A percentile compares a stretch with the other conserved stretches of the same genome.
These are phyloP conservation scores for Verbascum thapsus DNA, from an alignment of 257 asterid species.

Conservation along the genomic window DNA sequence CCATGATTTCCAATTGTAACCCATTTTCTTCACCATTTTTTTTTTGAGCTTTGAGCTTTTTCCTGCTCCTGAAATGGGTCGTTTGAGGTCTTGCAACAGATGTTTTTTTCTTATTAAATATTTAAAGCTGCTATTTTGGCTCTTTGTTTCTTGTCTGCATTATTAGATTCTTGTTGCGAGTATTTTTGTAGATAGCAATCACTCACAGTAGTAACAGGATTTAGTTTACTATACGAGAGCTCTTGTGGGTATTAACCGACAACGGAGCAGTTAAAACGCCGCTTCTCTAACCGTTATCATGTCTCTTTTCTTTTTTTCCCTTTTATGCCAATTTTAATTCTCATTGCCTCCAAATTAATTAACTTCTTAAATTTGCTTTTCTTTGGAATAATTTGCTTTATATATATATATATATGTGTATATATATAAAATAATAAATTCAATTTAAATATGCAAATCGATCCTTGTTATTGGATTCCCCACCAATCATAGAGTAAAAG, in stretches of 20 bases:
- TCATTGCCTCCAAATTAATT: too few relatives aligned
- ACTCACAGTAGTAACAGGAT: too few relatives aligned
- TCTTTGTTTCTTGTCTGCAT: not conserved
- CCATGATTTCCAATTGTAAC: conserved; percentile 50
- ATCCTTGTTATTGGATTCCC: too few relatives aligned
- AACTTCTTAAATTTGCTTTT: too few relatives aligned
- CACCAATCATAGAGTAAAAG: too few relatives aligned
- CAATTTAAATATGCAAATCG: too few relatives aligned
- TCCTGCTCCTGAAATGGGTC: not conserved
- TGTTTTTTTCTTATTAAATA: not conserved
- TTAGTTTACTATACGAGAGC: too few relatives aligned
- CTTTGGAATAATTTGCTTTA: too few relatives aligned
- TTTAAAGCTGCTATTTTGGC: not conserved
- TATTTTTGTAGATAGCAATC: not conserved
- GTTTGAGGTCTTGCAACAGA: not conserved
- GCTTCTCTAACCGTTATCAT: not conserved
- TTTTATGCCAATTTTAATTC: too few relatives aligned
- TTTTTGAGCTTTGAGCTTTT: conserved; percentile 6
- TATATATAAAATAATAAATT: too few relatives aligned
- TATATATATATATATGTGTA: too few relatives aligned
- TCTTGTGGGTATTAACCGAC: conserved; percentile 1
- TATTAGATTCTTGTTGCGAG: conserved; percentile 21
- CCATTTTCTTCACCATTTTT: conserved; percentile 45
- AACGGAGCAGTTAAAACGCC: not conserved
- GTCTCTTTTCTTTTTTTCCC: too few relatives aligned